phyloP scores from a whole-genome alignment of 495 filamentous ascomycete species.

The Cladorrhinum samala region DNA sequence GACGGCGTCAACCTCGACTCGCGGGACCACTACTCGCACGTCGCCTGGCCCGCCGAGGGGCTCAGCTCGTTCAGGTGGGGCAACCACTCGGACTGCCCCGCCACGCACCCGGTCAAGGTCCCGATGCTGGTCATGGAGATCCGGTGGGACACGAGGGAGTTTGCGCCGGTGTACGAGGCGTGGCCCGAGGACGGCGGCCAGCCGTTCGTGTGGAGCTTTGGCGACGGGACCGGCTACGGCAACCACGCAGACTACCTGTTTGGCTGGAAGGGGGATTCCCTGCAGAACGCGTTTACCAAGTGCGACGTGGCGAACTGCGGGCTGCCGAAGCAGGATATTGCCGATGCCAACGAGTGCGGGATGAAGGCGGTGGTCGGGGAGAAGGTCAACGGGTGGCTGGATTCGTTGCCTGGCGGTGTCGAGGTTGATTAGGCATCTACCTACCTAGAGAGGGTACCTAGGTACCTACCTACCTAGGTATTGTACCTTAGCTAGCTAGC shows the following conservation, averaged over 20 bases:
- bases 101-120: conserved; percentile 20
- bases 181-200: conserved; percentile 14
- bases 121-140: conserved; percentile 16
- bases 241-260: conserved; percentile 46
- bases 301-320: not conserved
- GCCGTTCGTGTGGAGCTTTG: conserved; percentile 42
- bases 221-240: conserved; percentile 36
- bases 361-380: not conserved
- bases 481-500: no score
- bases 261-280: conserved; percentile 23
- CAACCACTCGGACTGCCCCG: conserved; percentile 5
- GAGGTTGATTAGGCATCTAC: no score
- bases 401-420: not conserved
- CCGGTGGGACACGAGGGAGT: conserved; percentile 4
- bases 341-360: not conserved
- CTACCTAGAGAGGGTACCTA: no score
- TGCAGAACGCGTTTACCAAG: not conserved
- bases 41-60: conserved; percentile 8
- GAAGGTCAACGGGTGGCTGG: conserved; percentile 1
- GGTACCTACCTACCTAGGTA: no score
- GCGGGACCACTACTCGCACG: conserved; percentile 25
- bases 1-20: conserved; percentile 22
- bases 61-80: not conserved
- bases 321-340: not conserved
- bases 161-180: not conserved